These are phyloP conservation scores for Alternaria hordeiaustralica DNA, from an alignment of 2,329 filamentous ascomycete genomes.

Conservation along the genomic window DNA sequence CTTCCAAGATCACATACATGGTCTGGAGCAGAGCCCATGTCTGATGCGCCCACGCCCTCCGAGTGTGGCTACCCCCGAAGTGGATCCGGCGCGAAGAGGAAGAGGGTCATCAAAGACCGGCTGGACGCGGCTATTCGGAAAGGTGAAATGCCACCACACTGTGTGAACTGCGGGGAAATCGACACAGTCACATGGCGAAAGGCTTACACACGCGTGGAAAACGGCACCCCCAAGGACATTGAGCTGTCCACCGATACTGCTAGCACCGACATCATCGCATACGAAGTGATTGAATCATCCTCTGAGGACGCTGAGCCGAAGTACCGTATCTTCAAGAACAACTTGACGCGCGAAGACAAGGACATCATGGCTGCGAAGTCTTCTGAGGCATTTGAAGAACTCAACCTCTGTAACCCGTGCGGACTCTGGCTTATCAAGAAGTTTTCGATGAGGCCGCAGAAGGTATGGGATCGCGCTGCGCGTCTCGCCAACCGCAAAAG, in stretches of 20 bases:
- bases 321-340: constrained; percentile 82
- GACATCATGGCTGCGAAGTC: constrained; percentile 41
- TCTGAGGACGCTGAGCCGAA: constrained; percentile 66
- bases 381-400: constrained; percentile 65
- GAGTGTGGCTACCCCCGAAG: constrained; percentile 45
- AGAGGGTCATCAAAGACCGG: constrained; percentile 65
- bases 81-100: constrained; percentile 67
- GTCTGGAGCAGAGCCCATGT: constrained; percentile 44
- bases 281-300: constrained; percentile 37
- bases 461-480: constrained; percentile 71
- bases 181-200: constrained; percentile 97
- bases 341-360: constrained; percentile 69
- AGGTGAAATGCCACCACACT: constrained; percentile 87
- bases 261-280: constrained; percentile 70
- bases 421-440: constrained; percentile 94
- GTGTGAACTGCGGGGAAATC: constrained; percentile 91
- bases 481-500: constrained; percentile 51
- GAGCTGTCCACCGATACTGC: constrained; percentile 68
- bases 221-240: constrained; percentile 72
- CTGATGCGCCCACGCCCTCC: constrained; percentile 36
- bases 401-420: constrained; percentile 91
- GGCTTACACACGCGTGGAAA: constrained; percentile 79
- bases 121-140: constrained; percentile 68
- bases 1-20: constrained; percentile 48
- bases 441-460: constrained; percentile 79